Conservation (phyloP, 1,284 basidiomycete genomes). For the Cystobasidium sp. region DNA sequence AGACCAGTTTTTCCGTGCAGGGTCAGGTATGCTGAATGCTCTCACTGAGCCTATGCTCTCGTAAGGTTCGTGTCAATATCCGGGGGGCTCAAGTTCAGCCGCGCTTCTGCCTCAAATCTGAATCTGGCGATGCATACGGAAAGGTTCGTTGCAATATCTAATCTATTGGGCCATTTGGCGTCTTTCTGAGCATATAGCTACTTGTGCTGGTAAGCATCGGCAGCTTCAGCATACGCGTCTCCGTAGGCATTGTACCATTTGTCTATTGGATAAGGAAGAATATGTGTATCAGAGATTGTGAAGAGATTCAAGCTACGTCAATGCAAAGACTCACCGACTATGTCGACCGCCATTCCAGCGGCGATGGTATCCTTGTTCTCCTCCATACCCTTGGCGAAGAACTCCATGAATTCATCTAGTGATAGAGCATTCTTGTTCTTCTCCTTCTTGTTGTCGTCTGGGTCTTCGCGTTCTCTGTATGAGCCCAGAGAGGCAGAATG, state of each 20-base stretch:
- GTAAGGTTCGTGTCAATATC: too few relatives aligned
- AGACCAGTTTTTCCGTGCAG: too few relatives aligned
- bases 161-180: not conserved
- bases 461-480: slow-evolving; percentile 48
- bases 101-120: too few relatives aligned
- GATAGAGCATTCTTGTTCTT: slow-evolving; percentile 50
- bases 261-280: not conserved
- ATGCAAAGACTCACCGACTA: slow-evolving; percentile 42
- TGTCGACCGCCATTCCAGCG: slow-evolving; percentile 49
- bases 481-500: slow-evolving; percentile 40
- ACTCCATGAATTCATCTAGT: slow-evolving; percentile 53
- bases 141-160: not conserved
- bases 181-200: slow-evolving; percentile 1
- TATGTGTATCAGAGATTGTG: too few relatives aligned
- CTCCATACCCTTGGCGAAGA: slow-evolving; percentile 49
- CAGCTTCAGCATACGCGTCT: slow-evolving; percentile 50
- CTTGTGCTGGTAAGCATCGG: slow-evolving; percentile 47
- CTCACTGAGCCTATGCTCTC: too few relatives aligned
- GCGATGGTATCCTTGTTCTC: slow-evolving; percentile 52
- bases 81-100: too few relatives aligned
- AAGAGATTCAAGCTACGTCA: not conserved
- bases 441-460: slow-evolving; percentile 54
- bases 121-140: too few relatives aligned
- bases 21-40: too few relatives aligned
- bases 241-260: slow-evolving; percentile 53